These are phyloP conservation scores for Macrolepiota fuliginosa DNA, from an alignment of 768 basidiomycete genomes.

Conservation along the genomic window DNA sequence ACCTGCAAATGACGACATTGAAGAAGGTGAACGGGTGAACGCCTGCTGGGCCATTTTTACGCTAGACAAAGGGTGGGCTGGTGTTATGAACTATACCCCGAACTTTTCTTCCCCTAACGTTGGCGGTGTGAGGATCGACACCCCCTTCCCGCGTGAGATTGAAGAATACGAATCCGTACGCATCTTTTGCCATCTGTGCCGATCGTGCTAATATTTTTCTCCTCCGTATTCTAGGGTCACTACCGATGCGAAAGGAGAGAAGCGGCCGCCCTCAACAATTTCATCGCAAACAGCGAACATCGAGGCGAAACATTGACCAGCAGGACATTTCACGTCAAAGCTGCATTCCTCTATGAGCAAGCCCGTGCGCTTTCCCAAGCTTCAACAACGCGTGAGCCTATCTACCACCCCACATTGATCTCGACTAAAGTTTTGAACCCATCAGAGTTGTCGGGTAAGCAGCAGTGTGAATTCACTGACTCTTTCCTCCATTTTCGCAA, in stretches of 20 bases:
- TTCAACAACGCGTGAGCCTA: background rate
- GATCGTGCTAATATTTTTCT: background rate
- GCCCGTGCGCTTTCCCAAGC: background rate
- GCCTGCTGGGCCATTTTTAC: constrained; percentile 34
- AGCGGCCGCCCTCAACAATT: background rate
- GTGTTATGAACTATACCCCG: constrained; percentile 36
- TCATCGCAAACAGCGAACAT: background rate
- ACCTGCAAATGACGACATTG: constrained; percentile 24
- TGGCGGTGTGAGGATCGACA: constrained; percentile 25
- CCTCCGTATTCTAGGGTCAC: background rate
- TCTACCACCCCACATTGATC: background rate
- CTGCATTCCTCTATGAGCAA: constrained; percentile 5
- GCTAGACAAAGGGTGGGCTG: constrained; percentile 40
- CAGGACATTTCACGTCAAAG: constrained; percentile 4
- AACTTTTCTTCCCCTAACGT: constrained; percentile 20
- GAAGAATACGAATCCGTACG: constrained; percentile 32
- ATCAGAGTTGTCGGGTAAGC: constrained; percentile 1
- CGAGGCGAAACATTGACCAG: background rate
- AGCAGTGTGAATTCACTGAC: background rate
- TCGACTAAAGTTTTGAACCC: background rate
- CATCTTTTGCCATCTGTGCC: background rate
- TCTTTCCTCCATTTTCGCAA: background rate
- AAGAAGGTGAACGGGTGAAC: constrained; percentile 36
- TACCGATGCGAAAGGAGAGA: background rate
- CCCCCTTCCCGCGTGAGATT: constrained; percentile 37